These are phyloP conservation scores for Scalesia atractyloides DNA, from an alignment of 129 eudicot species.

Conservation along the genomic window DNA sequence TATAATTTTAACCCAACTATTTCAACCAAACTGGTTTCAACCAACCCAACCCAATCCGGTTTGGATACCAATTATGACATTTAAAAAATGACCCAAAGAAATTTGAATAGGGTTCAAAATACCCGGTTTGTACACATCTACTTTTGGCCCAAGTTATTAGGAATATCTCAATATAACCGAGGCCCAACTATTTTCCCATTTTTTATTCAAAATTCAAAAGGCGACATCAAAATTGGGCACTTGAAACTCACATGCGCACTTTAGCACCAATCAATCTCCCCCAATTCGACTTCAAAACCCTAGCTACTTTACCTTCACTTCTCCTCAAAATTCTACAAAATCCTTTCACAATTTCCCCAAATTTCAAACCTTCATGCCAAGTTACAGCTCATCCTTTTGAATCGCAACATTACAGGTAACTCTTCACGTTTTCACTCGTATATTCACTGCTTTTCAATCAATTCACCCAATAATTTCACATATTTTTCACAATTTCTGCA, in stretches of 20 bases:
- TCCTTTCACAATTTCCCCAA: background rate
- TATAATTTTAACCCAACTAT: too few relatives aligned
- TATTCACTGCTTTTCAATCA: background rate
- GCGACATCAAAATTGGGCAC: background rate
- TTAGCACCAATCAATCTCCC: background rate
- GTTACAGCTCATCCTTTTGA: constrained; percentile 18
- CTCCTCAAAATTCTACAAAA: constrained; percentile 5
- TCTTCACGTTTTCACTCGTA: background rate
- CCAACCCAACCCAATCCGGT: too few relatives aligned
- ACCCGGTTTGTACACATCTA: too few relatives aligned
- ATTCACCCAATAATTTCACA: background rate
- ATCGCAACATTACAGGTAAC: constrained; percentile 15
- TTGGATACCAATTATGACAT: too few relatives aligned
- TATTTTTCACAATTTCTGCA: background rate
- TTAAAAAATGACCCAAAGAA: too few relatives aligned
- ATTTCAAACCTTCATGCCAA: constrained; percentile 5
- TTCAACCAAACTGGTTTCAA: too few relatives aligned
- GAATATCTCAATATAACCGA: too few relatives aligned
- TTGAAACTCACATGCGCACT: background rate
- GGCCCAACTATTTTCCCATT: too few relatives aligned
- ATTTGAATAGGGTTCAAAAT: too few relatives aligned
- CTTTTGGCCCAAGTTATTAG: too few relatives aligned
- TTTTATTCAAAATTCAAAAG: background rate
- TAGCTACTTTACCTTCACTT: constrained; percentile 16
- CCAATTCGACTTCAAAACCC: constrained; percentile 19